Base-by-base conservation (phyloP, 768 basidiomycete species). In the Mycena indigotica region DNA sequence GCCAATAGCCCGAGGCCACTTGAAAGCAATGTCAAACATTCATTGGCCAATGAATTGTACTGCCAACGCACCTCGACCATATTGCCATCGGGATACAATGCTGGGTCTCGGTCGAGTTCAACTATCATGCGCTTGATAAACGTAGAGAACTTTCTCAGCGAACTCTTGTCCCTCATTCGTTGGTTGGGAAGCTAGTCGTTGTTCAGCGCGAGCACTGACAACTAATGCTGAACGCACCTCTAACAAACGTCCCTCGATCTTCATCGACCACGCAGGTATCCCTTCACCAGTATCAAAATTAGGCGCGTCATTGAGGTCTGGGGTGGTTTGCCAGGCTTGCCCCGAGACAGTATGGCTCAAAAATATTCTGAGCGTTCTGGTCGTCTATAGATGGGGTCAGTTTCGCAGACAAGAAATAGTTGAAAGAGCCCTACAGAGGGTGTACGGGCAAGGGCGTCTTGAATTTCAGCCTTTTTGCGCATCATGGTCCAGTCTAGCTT, bases 401-500 rank as follows among this genome's bases (percentile, higher is more conserved):
- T 28, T 39, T n/a, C n/a, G 29, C 26, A 29, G n/a, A 53, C 15
- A 44, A 24, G 16, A 21, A 10, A 52, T 21, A 21, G 23, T 2
- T 28, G 28, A 57, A 64, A n/a, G n/a, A n/a, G n/a, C n/a, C 78
- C 54, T 58, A 93, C 94, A 4, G 86, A 84, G 19, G 89, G 85
- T 29, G 83, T 86, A 56, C 88, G 81, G 21, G 82, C 82, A 45
- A 95, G 69, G n/a, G 93, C 86, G 68, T 98, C 95, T 67, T 94
- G 91, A 28, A 98, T 86, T 69, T 98, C 95, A 10, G 88, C 88
- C 64, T 82, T 85, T 73, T 96, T 96, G 69, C 95, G 80, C 69
- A 85, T 86, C 80, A 95, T 89, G 3, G 93, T 95, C 95, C 95
- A 97, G 72, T 98, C 95, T 16, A 98, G 76, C 69, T 89, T 91